Evolutionary conservation across 176 grass and related monocot species (phyloP).

Genomic region (Carex scoparia): DNA sequence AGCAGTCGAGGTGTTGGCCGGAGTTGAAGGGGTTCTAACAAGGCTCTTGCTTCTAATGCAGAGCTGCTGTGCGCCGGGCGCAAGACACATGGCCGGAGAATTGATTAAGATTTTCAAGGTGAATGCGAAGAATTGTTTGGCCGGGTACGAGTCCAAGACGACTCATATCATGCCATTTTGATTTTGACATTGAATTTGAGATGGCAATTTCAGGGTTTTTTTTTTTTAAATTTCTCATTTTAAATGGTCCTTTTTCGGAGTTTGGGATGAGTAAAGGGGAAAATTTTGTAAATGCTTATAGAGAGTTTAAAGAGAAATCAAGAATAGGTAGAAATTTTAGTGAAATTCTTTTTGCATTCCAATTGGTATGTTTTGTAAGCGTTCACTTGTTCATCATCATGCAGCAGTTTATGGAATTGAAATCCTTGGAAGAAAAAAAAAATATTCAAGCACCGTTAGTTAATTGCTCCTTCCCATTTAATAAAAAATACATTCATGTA

Average conservation of each 20-base stretch:
- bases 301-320: slow-evolving; percentile 21
- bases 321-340: slow-evolving; percentile 15
- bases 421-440: not conserved
- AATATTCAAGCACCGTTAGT: not conserved
- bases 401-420: not conserved
- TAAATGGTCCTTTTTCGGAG: not conserved
- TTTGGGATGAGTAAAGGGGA: not conserved
- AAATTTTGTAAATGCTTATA: slow-evolving; percentile 27
- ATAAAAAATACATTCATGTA: not conserved
- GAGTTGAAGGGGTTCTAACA: slow-evolving; percentile 52
- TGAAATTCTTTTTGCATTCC: not conserved
- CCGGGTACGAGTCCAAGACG: slow-evolving; percentile 92
- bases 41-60: slow-evolving; percentile 77
- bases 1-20: slow-evolving; percentile 49
- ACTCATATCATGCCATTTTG: slow-evolving; percentile 95
- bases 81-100: slow-evolving; percentile 74
- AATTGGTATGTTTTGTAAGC: not conserved
- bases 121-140: slow-evolving; percentile 75
- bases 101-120: slow-evolving; percentile 81
- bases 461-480: not conserved
- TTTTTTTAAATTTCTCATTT: not conserved
- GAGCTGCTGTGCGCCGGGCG: slow-evolving; percentile 64
- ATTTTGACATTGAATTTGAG: slow-evolving; percentile 41
- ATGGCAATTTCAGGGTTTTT: slow-evolving; percentile 18
- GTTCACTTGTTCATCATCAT: not conserved